Evolutionary conservation across 2,329 filamentous ascomycete species (phyloP).

Genomic region (Scopulariopsis brevicaulis): DNA sequence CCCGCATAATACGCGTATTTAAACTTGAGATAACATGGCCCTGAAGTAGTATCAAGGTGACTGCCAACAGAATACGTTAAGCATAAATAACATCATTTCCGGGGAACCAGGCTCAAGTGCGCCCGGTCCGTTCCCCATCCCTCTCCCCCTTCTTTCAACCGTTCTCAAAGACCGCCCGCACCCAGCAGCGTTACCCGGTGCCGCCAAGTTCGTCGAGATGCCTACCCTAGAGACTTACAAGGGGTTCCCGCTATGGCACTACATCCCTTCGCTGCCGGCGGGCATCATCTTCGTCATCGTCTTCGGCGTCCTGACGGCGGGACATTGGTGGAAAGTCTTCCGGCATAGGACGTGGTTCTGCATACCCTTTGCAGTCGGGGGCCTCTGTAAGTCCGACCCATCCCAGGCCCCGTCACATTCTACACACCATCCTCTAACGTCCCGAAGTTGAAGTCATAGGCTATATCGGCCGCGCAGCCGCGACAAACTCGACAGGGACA

Average conservation of each 20-base stretch:
- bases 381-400: conserved; percentile 25
- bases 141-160: not conserved
- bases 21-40: not conserved
- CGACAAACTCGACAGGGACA: conserved; percentile 15
- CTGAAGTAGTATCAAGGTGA: not conserved
- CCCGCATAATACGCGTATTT: not conserved
- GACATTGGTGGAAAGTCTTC: conserved; percentile 27
- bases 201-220: not conserved
- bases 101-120: not conserved
- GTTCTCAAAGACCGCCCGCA: not conserved
- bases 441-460: not conserved
- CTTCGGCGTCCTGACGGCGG: conserved; percentile 26
- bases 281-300: conserved; percentile 33
- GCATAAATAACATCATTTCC: not conserved
- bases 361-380: conserved; percentile 30
- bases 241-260: conserved; percentile 11
- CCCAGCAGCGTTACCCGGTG: not conserved
- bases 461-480: not conserved
- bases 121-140: not conserved
- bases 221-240: not conserved
- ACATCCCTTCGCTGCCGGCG: conserved; percentile 28
- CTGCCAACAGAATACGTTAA: not conserved
- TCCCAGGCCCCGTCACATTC: not conserved
- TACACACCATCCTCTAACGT: not conserved
- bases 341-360: conserved; percentile 36